Evolutionary conservation across 2,329 filamentous ascomycete genomes (phyloP), one percentile per base, ranked within the genome.

Genomic region (Proliferodiscus dingleyae): DNA sequence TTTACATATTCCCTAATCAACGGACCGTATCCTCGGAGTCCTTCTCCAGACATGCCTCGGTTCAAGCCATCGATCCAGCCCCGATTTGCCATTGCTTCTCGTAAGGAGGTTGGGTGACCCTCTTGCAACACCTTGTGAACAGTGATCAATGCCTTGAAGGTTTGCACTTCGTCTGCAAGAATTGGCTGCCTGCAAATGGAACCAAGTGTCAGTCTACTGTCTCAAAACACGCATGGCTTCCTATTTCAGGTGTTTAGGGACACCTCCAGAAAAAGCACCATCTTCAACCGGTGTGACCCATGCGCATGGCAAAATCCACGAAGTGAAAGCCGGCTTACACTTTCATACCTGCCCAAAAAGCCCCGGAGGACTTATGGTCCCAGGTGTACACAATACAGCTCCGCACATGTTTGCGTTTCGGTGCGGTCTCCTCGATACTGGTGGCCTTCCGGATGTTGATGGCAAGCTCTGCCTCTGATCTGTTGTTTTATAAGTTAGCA

Each of bases 291-390:
- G 33, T n/a, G 15, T 18, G 32, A 21, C 19, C 16, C 32, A 37
- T 8, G 11, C 18, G 19, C 23, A 5, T 21, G 45, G 41, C 19
- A 47, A 15, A 51, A 47, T 40, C 16, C 33, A 29, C 15, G n/a
- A 15, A 15, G 32, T 33, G 40, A 44, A 36, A 42, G 77, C 85
- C 34, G 13, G 34, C 34, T 58, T 78, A 94, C 85, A 97, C 90
- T 81, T 98, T 98, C 78, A 98, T 94, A 65, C 90, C 91, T 46
- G 88, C 82, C 93, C 93, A 98, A 68, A 98, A 98, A 64, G 90
- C 88, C 64, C 82, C 77, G 33, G 90, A 95, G 55, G 86, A 95
- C 72, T 95, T 94, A 73, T 98, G 89, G 70, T 98, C 93, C 93
- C 93, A 98, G 48, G 91, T 97, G 68, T 97, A 97, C 37, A 98